Conservation (phyloP, 2,329 filamentous ascomycete genomes). For the Akanthomyces dipterigenus region DNA sequence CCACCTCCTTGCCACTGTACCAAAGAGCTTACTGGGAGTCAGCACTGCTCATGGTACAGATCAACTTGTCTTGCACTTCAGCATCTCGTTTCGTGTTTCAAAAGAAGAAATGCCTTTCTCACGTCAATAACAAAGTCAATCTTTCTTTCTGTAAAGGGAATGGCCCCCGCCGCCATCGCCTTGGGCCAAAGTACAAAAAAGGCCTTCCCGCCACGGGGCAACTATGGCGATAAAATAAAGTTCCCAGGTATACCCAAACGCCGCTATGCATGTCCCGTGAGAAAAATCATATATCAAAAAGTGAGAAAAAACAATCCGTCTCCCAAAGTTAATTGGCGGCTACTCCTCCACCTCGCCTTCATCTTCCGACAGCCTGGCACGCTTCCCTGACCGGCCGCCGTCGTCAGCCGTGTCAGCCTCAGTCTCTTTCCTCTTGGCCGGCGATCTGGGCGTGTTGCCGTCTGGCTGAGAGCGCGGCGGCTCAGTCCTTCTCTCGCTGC, state of each 20-base stretch:
- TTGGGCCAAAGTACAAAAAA: too few relatives aligned
- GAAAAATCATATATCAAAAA: background rate
- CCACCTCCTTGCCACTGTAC: too few relatives aligned
- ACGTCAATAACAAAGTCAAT: too few relatives aligned
- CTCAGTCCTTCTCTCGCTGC: constrained; percentile 22
- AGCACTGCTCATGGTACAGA: too few relatives aligned
- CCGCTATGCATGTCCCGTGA: constrained; percentile 8
- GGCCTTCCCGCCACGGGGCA: background rate
- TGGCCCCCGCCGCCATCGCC: too few relatives aligned
- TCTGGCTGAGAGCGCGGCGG: constrained; percentile 24
- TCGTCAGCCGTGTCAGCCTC: constrained; percentile 27
- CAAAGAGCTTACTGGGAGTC: too few relatives aligned
- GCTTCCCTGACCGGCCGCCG: constrained; percentile 35
- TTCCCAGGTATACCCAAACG: constrained; percentile 10
- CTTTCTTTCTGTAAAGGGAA: too few relatives aligned
- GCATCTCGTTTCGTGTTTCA: too few relatives aligned
- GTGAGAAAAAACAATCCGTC: too few relatives aligned
- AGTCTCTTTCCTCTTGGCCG: constrained; percentile 36
- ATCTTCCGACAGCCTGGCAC: constrained; percentile 39
- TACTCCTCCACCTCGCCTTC: constrained; percentile 41
- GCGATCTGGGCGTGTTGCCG: constrained; percentile 28
- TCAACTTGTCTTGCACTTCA: too few relatives aligned
- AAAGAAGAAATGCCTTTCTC: too few relatives aligned
- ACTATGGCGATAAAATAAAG: background rate
- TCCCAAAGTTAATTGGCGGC: background rate